Percentiles rank a stretch among this genome's conserved stretches.
Conservation (phyloP, 2,329 filamentous ascomycete species). For the Ilyonectria mors-panacis region DNA sequence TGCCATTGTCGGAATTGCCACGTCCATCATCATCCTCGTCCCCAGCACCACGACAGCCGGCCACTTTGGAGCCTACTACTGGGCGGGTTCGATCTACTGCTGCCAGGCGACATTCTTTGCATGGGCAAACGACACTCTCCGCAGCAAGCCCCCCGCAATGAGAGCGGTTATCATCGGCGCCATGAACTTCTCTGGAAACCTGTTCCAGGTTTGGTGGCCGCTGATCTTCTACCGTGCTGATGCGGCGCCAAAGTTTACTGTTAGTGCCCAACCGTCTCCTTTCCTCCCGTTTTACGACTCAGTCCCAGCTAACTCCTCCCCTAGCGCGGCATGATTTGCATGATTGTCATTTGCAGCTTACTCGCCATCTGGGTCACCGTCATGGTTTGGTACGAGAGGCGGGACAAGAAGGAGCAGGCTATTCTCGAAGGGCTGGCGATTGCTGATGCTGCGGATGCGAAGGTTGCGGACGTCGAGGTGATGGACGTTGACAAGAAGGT, state of each 20-base stretch:
- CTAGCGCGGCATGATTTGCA: constrained; percentile 30
- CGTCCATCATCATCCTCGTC: constrained; percentile 23
- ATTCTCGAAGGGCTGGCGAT: constrained; percentile 17
- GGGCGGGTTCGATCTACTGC: constrained; percentile 31
- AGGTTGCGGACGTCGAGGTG: constrained; percentile 16
- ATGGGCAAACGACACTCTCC: constrained; percentile 69
- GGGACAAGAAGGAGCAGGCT: constrained; percentile 21
- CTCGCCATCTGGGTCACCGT: constrained; percentile 28
- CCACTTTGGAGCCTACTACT: constrained; percentile 55
- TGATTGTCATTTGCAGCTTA: constrained; percentile 28
- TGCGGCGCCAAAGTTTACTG: constrained; percentile 28
- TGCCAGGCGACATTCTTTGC: constrained; percentile 58
- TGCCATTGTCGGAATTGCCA: constrained; percentile 20
- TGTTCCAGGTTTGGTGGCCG: constrained; percentile 45
- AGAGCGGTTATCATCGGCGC: constrained; percentile 50
- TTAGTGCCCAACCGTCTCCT: constrained; percentile 1
- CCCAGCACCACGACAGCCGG: constrained; percentile 55
- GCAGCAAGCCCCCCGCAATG: constrained; percentile 53
- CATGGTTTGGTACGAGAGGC: constrained; percentile 28
- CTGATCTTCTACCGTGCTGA: constrained; percentile 52
- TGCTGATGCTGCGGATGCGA: background rate
- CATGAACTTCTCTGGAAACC: constrained; percentile 30
- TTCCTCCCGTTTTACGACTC: background rate
- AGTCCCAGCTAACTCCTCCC: constrained; percentile 11
- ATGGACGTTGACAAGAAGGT: constrained; percentile 23